Percentiles rank a stretch among this genome's conserved stretches.
Evolutionary conservation across 768 basidiomycete species (phyloP).

Genomic region (Pulveroboletus ravenelii): DNA sequence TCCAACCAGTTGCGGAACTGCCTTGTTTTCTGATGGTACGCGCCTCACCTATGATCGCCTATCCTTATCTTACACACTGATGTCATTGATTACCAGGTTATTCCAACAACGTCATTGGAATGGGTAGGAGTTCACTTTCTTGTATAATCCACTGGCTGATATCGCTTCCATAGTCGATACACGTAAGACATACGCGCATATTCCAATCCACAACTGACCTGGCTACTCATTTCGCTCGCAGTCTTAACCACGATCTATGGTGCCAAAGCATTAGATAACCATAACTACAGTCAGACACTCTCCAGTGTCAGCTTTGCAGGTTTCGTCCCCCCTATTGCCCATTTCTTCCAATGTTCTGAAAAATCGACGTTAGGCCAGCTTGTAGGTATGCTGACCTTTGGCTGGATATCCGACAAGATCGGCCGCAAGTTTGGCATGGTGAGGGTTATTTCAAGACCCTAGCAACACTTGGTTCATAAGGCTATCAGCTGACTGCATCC

Average conservation of each 20-base stretch:
- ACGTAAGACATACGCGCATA: slow-evolving; percentile 35
- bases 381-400: slow-evolving; percentile 80
- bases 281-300: slow-evolving; percentile 61
- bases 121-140: slow-evolving; percentile 43
- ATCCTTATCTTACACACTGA: slow-evolving; percentile 2
- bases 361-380: slow-evolving; percentile 72
- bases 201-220: background rate
- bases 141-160: background rate
- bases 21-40: slow-evolving; percentile 80
- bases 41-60: background rate
- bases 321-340: slow-evolving; percentile 64
- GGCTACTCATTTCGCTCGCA: slow-evolving; percentile 23
- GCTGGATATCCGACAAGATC: slow-evolving; percentile 80
- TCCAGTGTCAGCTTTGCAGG: slow-evolving; percentile 78
- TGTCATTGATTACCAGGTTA: slow-evolving; percentile 47
- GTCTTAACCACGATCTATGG: slow-evolving; percentile 74
- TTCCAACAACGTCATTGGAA: slow-evolving; percentile 75
- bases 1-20: slow-evolving; percentile 68
- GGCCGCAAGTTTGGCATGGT: slow-evolving; percentile 90
- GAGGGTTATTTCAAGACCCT: slow-evolving; percentile 7
- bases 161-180: slow-evolving; percentile 53
- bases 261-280: slow-evolving; percentile 39
- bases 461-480: slow-evolving; percentile 8
- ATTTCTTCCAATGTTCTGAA: slow-evolving; percentile 54
- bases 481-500: slow-evolving; percentile 66